phyloP scores from a whole-genome alignment of 2,329 filamentous ascomycete genomes.

The Amylocarpus encephaloides region DNA sequence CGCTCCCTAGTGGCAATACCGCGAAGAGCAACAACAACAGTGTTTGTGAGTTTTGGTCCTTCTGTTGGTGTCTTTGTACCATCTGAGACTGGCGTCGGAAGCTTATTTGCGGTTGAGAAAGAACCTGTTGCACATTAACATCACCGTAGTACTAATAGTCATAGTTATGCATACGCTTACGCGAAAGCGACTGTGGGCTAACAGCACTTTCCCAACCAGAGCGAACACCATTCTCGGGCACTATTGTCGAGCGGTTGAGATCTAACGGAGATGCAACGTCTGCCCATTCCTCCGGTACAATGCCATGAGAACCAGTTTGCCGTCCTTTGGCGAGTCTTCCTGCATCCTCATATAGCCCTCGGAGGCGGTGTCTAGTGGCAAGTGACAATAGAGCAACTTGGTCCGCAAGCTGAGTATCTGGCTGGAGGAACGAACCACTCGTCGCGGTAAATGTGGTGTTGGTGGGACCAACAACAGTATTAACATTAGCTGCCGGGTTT shows the following conservation, averaged over 20 bases:
- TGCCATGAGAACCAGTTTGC: slow-evolving; percentile 71
- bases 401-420: slow-evolving; percentile 70
- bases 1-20: slow-evolving; percentile 60
- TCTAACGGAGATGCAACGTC: slow-evolving; percentile 55
- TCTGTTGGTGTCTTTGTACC: slow-evolving; percentile 42
- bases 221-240: slow-evolving; percentile 24
- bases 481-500: slow-evolving; percentile 40
- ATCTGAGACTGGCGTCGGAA: slow-evolving; percentile 42
- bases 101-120: slow-evolving; percentile 31
- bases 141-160: slow-evolving; percentile 16
- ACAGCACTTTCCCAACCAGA: slow-evolving; percentile 42
- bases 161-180: slow-evolving; percentile 50
- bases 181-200: slow-evolving; percentile 47
- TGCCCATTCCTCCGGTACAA: slow-evolving; percentile 69
- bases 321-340: slow-evolving; percentile 63
- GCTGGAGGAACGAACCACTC: slow-evolving; percentile 63
- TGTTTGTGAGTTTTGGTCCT: slow-evolving; percentile 35
- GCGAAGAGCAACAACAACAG: slow-evolving; percentile 48
- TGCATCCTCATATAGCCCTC: slow-evolving; percentile 72
- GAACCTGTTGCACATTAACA: slow-evolving; percentile 32
- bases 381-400: slow-evolving; percentile 78
- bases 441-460: slow-evolving; percentile 59
- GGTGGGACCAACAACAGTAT: slow-evolving; percentile 48
- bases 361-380: slow-evolving; percentile 72
- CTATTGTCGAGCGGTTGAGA: slow-evolving; percentile 30